Evolutionary conservation across 2,329 filamentous ascomycete species (phyloP).

Genomic region (Metarhizium brunneum): DNA sequence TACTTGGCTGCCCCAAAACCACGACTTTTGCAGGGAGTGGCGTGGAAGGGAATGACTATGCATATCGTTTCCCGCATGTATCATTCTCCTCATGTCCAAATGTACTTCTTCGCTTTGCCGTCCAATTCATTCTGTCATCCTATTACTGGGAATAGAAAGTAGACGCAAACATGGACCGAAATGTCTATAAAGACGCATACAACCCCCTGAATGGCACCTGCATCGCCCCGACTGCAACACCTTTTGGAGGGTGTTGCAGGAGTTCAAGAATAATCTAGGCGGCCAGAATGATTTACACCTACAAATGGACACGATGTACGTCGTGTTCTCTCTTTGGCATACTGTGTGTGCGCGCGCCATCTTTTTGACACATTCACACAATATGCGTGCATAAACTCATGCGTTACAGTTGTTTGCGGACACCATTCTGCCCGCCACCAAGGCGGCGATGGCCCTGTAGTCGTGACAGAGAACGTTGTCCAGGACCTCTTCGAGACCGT

Average conservation of each 20-base stretch:
- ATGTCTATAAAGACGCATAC: background rate
- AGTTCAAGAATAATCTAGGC: background rate
- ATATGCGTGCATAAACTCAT: background rate
- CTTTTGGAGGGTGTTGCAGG: background rate
- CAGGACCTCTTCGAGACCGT: background rate
- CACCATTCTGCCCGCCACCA: background rate
- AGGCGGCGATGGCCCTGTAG: background rate
- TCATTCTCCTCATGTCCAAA: no score
- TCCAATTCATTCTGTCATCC: no score
- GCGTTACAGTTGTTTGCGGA: background rate
- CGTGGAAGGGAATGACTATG: no score
- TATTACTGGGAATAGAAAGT: background rate
- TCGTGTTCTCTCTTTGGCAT: background rate
- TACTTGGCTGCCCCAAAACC: no score
- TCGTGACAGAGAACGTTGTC: background rate
- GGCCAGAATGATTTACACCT: background rate
- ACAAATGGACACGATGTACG: background rate
- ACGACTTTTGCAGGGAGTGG: no score
- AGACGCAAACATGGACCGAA: background rate
- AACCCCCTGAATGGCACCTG: background rate
- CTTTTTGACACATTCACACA: background rate
- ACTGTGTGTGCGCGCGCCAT: no score
- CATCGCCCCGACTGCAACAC: background rate
- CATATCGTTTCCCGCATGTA: no score
- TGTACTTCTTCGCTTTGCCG: no score